phyloP scores from a whole-genome alignment of 768 basidiomycete species.

The Kwoniella dendrophila region DNA sequence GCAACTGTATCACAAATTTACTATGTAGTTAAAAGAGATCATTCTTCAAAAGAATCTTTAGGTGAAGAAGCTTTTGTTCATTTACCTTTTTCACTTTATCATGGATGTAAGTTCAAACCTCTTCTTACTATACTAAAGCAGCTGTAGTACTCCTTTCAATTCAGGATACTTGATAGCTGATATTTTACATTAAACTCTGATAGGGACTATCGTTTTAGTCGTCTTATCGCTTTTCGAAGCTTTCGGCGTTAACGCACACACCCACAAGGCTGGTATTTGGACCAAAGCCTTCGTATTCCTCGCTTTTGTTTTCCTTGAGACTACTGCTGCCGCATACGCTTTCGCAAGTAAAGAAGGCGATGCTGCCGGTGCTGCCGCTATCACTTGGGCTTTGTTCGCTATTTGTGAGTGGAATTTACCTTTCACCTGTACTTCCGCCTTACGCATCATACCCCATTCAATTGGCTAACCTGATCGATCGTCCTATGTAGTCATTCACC shows the following conservation, averaged over 20 bases:
- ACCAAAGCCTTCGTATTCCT: slow-evolving; percentile 96
- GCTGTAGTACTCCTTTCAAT: slow-evolving; percentile 58
- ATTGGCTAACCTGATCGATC: neutral
- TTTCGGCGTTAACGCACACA: slow-evolving; percentile 69
- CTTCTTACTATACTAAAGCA: too few species aligned
- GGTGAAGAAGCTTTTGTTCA: slow-evolving; percentile 88
- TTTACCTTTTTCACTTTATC: slow-evolving; percentile 93
- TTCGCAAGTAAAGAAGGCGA: slow-evolving; percentile 90
- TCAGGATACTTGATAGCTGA: slow-evolving; percentile 60
- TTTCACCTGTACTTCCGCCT: neutral
- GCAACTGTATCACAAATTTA: slow-evolving; percentile 84
- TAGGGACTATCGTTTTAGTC: slow-evolving; percentile 57
- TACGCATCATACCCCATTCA: neutral
- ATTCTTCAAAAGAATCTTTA: slow-evolving; percentile 66
- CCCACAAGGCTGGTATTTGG: slow-evolving; percentile 74
- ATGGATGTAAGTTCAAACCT: slow-evolving; percentile 63
- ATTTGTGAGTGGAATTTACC: slow-evolving; percentile 67
- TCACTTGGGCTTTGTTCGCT: slow-evolving; percentile 90
- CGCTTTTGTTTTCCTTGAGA: slow-evolving; percentile 89
- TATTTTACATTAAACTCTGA: slow-evolving; percentile 7
- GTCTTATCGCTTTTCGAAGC: slow-evolving; percentile 55
- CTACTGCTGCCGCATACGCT: slow-evolving; percentile 88
- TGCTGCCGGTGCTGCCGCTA: slow-evolving; percentile 85
- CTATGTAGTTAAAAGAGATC: slow-evolving; percentile 83
- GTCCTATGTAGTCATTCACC: slow-evolving; percentile 43